A percentile compares a stretch with the other conserved stretches of the same genome.
phyloP scores from a whole-genome alignment of 495 filamentous ascomycete genomes.

The Sordaria brevicollis region DNA sequence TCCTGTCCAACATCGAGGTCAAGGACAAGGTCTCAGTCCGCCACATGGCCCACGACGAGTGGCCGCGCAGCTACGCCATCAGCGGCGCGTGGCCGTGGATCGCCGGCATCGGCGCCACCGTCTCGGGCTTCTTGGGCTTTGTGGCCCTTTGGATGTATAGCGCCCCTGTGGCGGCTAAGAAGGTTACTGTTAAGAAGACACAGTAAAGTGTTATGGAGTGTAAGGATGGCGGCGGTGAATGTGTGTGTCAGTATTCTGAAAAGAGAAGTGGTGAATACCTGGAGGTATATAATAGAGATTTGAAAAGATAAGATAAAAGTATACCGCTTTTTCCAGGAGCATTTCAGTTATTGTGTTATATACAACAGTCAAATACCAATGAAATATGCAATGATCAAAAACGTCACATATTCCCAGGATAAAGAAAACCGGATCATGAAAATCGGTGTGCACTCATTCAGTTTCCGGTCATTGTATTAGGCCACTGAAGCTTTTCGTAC shows the following conservation, averaged over 20 bases:
- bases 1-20: slow-evolving; percentile 81
- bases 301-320: not conserved
- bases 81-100: slow-evolving; percentile 95
- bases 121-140: slow-evolving; percentile 76
- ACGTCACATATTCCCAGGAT: not conserved
- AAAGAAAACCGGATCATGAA: not conserved
- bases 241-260: not conserved
- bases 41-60: slow-evolving; percentile 96
- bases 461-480: too few species aligned
- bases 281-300: not conserved
- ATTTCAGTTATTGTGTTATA: not conserved
- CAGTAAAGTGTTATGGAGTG: slow-evolving; percentile 35
- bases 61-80: slow-evolving; percentile 82
- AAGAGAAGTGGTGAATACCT: not conserved
- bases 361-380: not conserved
- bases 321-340: not conserved
- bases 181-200: slow-evolving; percentile 54
- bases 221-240: not conserved
- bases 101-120: slow-evolving; percentile 71
- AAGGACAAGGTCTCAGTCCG: slow-evolving; percentile 90
- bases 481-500: too few species aligned
- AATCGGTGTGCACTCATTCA: too few species aligned
- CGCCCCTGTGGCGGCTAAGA: slow-evolving; percentile 43
- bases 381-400: not conserved
- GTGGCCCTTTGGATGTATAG: slow-evolving; percentile 85